Base-by-base conservation (phyloP, 148 eudicot species). In the Hydrangea macrophylla region DNA sequence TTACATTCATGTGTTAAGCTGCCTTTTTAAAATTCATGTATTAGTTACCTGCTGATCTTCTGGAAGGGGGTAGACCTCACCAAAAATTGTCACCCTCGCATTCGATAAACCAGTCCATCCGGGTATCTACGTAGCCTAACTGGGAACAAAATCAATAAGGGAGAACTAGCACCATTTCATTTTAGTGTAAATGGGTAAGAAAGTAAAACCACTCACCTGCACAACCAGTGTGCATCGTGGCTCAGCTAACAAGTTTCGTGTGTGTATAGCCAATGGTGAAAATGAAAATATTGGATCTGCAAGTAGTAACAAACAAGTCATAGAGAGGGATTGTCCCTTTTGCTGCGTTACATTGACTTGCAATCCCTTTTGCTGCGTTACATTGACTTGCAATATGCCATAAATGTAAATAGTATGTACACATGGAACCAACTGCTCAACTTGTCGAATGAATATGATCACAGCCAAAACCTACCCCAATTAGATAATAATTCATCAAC, bases 71-170 rank as follows among this genome's bases (percentile, higher is more conserved):
- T 36, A 77, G 68, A 95, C 97, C 68, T 95, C 97, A 0, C 99
- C 99, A 53, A 95, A 92, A 55, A 95, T 89, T 42, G 99, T 91
- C 31, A 91, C 99, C 75, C 99, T 85, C 18, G 99, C 99, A 82
- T 95, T 95, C 42, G 99, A 95, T 76, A 95, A 80, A 75, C 99
- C 89, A 83, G 96, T 95, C 99, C 97, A 95, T 75, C 99, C 99
- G 72, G 99, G 99, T 76, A 90, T 84, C 99, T 94, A 79, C 69
- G 53, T 72, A 80, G 57, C 76, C 75, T 65, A 71, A 75, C 53
- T 55, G 74, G 82, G 73, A 83, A 77, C 68, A 68, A 71, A 72
- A 70, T 58, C 64, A 32, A 70, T 40, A 69, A 57, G 58, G 65
- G 65, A 75, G 27, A 78, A 79, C 62, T 24, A 65, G 22, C 36